Percentiles rank a stretch among this genome's conserved stretches.
These are phyloP conservation scores for Phytopythium mirpurense DNA, from an alignment of 352 stramenopile genomes.

Conservation along the genomic window DNA sequence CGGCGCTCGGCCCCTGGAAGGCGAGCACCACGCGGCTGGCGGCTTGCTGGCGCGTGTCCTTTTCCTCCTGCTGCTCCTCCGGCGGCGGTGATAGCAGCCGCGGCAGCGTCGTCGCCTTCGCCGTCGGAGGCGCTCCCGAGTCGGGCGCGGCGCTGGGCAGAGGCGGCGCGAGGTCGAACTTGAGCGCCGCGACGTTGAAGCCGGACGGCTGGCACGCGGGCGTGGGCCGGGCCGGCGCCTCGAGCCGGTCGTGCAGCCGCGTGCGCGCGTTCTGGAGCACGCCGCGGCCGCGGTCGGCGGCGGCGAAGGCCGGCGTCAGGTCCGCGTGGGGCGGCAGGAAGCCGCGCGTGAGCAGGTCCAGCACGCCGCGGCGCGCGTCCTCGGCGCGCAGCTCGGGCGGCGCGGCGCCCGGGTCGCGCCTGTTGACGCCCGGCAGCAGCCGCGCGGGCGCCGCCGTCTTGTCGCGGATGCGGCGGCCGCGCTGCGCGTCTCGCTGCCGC, in stretches of 20 bases:
- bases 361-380: constrained; percentile 55
- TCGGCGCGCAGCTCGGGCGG: constrained; percentile 47
- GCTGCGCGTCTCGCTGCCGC: constrained; percentile 19
- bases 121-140: neutral
- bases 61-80: too few species aligned
- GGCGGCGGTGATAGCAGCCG: constrained; percentile 1
- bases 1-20: constrained; percentile 1
- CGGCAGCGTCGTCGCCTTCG: constrained; percentile 3
- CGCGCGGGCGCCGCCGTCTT: constrained; percentile 52
- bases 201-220: constrained; percentile 60
- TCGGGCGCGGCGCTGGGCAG: neutral
- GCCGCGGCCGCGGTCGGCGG: constrained; percentile 18
- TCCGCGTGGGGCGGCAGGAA: constrained; percentile 59
- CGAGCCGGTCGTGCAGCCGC: constrained; percentile 51
- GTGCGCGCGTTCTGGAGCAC: constrained; percentile 50
- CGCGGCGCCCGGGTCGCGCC: constrained; percentile 46
- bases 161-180: constrained; percentile 54
- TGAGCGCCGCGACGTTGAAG: constrained; percentile 73
- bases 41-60: constrained; percentile 12
- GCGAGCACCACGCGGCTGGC: constrained; percentile 5
- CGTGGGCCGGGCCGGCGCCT: constrained; percentile 35
- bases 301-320: constrained; percentile 53
- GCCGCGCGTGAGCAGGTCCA: constrained; percentile 65
- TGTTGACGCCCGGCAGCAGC: constrained; percentile 67
- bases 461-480: constrained; percentile 41